Evolutionary conservation across 306 rosid genomes (phyloP), one percentile per base, ranked within the genome.

Genomic region (Citrullus colocynthis): DNA sequence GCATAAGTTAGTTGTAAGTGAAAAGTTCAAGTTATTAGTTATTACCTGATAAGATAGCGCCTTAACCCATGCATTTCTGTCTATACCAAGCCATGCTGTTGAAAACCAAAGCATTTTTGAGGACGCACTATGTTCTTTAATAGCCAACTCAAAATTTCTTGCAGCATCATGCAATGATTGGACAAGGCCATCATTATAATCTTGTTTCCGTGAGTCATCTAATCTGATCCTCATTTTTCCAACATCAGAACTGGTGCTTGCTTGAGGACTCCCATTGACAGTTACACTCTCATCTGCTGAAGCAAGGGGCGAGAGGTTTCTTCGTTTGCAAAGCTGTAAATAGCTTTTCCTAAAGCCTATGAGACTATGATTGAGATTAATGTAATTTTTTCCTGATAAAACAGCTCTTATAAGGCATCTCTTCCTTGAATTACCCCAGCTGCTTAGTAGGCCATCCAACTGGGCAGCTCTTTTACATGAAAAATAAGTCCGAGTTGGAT

Each of bases 11-110:
- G 41, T 56, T 51, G 28, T 1, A 48, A 13, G 41, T 7, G 55
- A 42, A 67, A n/a, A 5, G 54, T 34, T 42, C 54, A 0, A 42
- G 55, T n/a, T 20, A 42, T 42, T n/a, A 67, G 74, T 54, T 42
- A 66, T 69, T 85, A 95, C 99, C 99, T 92, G 97, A 88, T 88
- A 95, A 78, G 97, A 87, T 44, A 92, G 75, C 74, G 87, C 54
- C 84, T 95, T 95, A 83, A 90, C 88, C 97, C 97, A 95, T 11
- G 99, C 89, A 78, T 85, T 90, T 87, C 85, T 93, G 85, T 95
- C 99, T 72, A 84, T 82, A 61, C 96, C 97, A 88, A 91, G 84
- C 99, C 96, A 95, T 66, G 97, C 87, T 36, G 96, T 86, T 64
- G 97, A 83, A 83, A 95, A 88, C 99, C 97, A 92, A 59, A 86